phyloP scores from a whole-genome alignment of 169 alveolate species.

The Cryptosporidium xiaoi region DNA sequence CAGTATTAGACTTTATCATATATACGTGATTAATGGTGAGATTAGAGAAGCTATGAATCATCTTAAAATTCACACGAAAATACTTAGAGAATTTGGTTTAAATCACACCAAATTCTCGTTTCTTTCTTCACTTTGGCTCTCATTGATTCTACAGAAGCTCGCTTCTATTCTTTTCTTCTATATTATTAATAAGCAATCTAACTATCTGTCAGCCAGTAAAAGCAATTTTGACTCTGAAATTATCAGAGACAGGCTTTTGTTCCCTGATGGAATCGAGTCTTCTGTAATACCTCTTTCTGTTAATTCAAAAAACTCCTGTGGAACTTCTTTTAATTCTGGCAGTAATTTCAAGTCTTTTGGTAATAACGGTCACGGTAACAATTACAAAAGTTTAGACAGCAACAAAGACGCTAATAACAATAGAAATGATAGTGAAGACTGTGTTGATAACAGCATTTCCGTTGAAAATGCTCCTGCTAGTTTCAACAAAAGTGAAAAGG shows the following conservation, averaged over 20 bases:
- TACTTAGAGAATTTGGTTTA: slow-evolving; percentile 12
- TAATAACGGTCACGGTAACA: too few relatives aligned
- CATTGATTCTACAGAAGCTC: slow-evolving; percentile 38
- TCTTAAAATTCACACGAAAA: slow-evolving; percentile 39
- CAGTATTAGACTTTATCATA: slow-evolving; percentile 49
- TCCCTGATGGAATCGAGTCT: slow-evolving; percentile 46
- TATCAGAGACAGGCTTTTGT: not conserved
- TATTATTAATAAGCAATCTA: slow-evolving; percentile 20
- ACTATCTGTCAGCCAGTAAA: not conserved
- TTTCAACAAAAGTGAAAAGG: too few relatives aligned
- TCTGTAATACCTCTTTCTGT: slow-evolving; percentile 48
- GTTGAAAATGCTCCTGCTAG: too few relatives aligned
- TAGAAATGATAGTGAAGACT: too few relatives aligned
- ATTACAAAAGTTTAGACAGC: too few relatives aligned
- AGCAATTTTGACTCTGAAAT: too few relatives aligned
- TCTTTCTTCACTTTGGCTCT: slow-evolving; percentile 53
- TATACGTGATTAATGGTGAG: slow-evolving; percentile 46
- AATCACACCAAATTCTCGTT: slow-evolving; percentile 40
- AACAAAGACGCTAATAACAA: too few relatives aligned
- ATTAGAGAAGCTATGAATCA: slow-evolving; percentile 61
- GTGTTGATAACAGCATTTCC: too few relatives aligned
- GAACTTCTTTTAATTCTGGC: too few relatives aligned
- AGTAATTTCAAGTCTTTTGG: not conserved
- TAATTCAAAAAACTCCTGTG: not conserved
- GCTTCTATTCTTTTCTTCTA: slow-evolving; percentile 40